A percentile compares a stretch with the other conserved stretches of the same genome.
Evolutionary conservation across 1,139 yeast genomes (phyloP).

Genomic region (Pneumocystis carinii): DNA sequence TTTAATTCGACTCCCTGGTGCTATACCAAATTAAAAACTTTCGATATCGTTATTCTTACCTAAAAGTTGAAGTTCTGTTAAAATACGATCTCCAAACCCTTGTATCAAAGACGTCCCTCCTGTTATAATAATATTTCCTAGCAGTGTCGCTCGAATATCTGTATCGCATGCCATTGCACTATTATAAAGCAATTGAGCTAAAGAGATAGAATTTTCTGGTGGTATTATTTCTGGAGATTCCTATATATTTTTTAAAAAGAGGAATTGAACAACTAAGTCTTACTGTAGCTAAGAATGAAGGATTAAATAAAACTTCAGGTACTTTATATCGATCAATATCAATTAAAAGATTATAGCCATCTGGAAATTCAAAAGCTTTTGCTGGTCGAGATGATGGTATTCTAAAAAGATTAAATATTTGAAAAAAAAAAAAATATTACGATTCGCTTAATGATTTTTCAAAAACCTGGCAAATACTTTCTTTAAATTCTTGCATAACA

Average conservation of each 20-base stretch:
- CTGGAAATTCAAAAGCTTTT: conserved; percentile 69
- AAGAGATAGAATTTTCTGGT: conserved; percentile 31
- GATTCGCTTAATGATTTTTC: conserved; percentile 28
- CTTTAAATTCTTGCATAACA: conserved; percentile 47
- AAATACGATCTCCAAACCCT: conserved; percentile 68
- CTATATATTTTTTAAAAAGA: conserved; percentile 11
- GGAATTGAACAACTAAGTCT: not conserved
- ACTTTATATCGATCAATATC: conserved; percentile 49
- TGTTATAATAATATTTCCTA: conserved; percentile 80
- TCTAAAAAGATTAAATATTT: conserved; percentile 4
- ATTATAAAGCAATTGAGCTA: conserved; percentile 55
- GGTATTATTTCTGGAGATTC: conserved; percentile 10
- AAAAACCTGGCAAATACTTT: conserved; percentile 37
- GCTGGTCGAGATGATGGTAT: conserved; percentile 17
- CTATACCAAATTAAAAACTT: conserved; percentile 21
- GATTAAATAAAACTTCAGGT: conserved; percentile 59
- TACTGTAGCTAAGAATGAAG: conserved; percentile 9
- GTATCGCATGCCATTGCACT: conserved; percentile 59
- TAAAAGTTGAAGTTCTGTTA: conserved; percentile 48
- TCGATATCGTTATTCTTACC: not conserved
- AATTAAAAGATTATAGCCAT: conserved; percentile 41
- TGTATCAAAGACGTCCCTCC: conserved; percentile 85
- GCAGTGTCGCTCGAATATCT: conserved; percentile 77
- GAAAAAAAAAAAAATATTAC: not conserved
- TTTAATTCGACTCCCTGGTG: conserved; percentile 87